A percentile compares a stretch with the other conserved stretches of the same genome.
Evolutionary conservation across 2,329 filamentous ascomycete species (phyloP).

Genomic region (Verticillium nubilum): DNA sequence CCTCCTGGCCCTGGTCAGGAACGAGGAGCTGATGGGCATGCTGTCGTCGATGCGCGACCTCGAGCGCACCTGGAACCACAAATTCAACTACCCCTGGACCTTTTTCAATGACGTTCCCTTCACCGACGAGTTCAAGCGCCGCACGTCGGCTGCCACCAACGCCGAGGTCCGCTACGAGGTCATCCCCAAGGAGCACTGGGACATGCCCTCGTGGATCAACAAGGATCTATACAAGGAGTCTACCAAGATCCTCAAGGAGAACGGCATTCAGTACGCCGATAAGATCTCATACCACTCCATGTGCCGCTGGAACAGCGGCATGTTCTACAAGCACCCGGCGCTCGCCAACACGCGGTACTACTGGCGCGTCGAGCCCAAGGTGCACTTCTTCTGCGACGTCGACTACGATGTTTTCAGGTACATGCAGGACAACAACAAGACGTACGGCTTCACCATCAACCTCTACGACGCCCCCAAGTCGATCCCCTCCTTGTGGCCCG

Average conservation of each 20-base stretch:
- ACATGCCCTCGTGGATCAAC: constrained; percentile 87
- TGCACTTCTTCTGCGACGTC: constrained; percentile 98
- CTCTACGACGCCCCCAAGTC: constrained; percentile 88
- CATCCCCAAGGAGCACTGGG: constrained; percentile 95
- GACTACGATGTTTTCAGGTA: constrained; percentile 98
- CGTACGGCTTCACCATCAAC: constrained; percentile 97
- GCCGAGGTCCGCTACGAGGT: constrained; percentile 82
- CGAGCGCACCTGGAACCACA: constrained; percentile 93
- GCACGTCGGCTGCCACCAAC: constrained; percentile 76
- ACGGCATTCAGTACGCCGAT: constrained; percentile 84
- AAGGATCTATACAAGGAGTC: constrained; percentile 80
- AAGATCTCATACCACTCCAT: constrained; percentile 95
- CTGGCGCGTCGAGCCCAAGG: constrained; percentile 97
- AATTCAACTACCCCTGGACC: constrained; percentile 99
- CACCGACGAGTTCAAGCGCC: constrained; percentile 83
- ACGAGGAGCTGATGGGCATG: constrained; percentile 80
- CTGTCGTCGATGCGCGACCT: constrained; percentile 85
- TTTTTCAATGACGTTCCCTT: constrained; percentile 98
- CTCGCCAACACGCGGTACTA: constrained; percentile 82
- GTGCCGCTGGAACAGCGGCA: constrained; percentile 97
- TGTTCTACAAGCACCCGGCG: constrained; percentile 96
- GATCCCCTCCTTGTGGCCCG: constrained; percentile 88
- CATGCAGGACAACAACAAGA: constrained; percentile 98
- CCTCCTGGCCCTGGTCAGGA: constrained; percentile 84
- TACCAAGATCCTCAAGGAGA: constrained; percentile 72